A percentile compares a stretch with the other conserved stretches of the same genome.
These are phyloP conservation scores for Xylariaceae sp. DNA, from an alignment of 2,329 filamentous ascomycete genomes.

Conservation along the genomic window DNA sequence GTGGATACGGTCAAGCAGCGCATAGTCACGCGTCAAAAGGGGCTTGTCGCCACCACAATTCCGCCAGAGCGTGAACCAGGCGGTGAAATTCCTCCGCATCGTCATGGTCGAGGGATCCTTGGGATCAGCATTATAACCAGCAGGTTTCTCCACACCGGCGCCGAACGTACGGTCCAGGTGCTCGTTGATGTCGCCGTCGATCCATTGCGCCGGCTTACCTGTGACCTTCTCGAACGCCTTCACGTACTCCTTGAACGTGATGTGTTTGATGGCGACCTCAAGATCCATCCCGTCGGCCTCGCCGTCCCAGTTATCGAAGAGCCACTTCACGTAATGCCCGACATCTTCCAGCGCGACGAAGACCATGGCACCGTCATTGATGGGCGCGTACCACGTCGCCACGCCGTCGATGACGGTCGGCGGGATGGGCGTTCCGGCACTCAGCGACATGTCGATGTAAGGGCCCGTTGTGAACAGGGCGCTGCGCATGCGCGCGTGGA, in stretches of 20 bases:
- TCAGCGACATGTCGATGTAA: constrained; percentile 43
- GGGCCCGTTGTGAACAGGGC: constrained; percentile 57
- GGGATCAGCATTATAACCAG: constrained; percentile 35
- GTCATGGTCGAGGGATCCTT: constrained; percentile 34
- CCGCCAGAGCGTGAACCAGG: constrained; percentile 45
- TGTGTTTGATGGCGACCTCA: constrained; percentile 39
- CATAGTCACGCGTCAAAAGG: constrained; percentile 42
- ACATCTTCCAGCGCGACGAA: constrained; percentile 44
- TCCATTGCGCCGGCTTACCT: constrained; percentile 37
- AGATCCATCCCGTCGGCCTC: constrained; percentile 42
- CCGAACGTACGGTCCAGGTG: constrained; percentile 30
- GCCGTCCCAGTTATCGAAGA: constrained; percentile 42
- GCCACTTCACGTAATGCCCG: constrained; percentile 42
- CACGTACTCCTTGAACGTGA: constrained; percentile 38
- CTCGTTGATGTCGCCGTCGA: constrained; percentile 34
- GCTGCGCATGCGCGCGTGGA: constrained; percentile 40
- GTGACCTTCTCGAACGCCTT: constrained; percentile 40
- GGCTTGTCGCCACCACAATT: constrained; percentile 38
- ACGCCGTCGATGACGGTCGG: constrained; percentile 35
- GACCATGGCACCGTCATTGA: constrained; percentile 37
- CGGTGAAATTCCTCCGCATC: constrained; percentile 44
- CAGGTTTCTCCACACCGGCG: constrained; percentile 23
- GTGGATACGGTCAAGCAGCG: constrained; percentile 47
- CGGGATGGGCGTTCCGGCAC: constrained; percentile 35
- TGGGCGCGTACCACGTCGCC: constrained; percentile 25